Evolutionary conservation across 176 grass and related monocot genomes (phyloP), one percentile per base, ranked within the genome.

Genomic region (Tuctoria greenei): DNA sequence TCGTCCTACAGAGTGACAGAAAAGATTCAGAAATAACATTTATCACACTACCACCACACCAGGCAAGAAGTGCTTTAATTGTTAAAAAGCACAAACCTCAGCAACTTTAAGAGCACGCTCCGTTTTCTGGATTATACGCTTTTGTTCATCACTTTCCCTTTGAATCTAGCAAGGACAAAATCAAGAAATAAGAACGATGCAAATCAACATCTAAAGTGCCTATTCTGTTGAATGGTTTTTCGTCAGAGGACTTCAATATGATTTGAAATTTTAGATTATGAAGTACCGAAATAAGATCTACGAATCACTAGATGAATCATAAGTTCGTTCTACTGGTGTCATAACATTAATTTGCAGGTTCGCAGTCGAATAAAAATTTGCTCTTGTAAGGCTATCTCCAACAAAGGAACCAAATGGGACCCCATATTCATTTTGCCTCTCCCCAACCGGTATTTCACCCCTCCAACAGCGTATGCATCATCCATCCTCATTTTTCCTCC

Each of bases 81-180:
- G 34, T 59, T 44, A 36, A 15, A 12, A 51, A 75, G 84, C 7
- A 51, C 71, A 83, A 52, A 99, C 96, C 96, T 99, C 92, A 20
- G 96, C 92, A 65, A 91, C 82, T 88, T 92, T 86, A 86, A 99
- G 92, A 84, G 89, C 92, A 73, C 63, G 92, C 50, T 99, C 91
- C 9, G 89, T 99, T 83, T 95, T 99, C 61, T 85, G 80, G 79
- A 93, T 88, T 72, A 61, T 87, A 46, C 75, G 86, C 35, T 85
- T 95, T 86, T 81, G 87, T 27, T 93, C 80, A 20, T 95, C 87
- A 46, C 76, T 95, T 69, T 81, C 65, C 77, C 92, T 99, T 85
- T 88, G 80, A 47, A 99, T 71, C 96, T 99, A 89, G 7, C 80
- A 83, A 75, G 27, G 10, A 42, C 0, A 84, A 78, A 74, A 40